phyloP scores from a whole-genome alignment of 2,329 filamentous ascomycete genomes.

The Colletotrichum noveboracense region DNA sequence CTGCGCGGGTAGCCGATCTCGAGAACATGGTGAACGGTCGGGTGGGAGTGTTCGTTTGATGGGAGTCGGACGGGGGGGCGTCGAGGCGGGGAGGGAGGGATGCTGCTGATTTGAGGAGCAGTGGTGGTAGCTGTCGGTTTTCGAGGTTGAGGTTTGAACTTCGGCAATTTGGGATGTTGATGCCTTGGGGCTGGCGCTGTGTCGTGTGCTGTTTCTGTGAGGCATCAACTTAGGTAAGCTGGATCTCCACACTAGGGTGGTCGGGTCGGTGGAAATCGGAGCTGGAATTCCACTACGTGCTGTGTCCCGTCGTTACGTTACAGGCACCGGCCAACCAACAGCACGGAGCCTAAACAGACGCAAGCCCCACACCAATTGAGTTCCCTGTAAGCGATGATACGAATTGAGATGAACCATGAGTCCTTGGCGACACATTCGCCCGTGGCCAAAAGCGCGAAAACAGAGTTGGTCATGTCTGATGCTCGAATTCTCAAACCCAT shows the following conservation, averaged over 20 bases:
- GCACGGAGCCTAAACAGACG: background rate
- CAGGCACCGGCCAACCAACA: background rate
- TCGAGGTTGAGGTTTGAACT: slow-evolving; percentile 36
- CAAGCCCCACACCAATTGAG: background rate
- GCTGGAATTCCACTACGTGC: background rate
- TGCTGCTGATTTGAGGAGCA: slow-evolving; percentile 18
- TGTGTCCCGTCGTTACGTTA: background rate
- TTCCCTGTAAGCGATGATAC: background rate
- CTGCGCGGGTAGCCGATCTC: slow-evolving; percentile 62
- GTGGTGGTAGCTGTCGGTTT: slow-evolving; percentile 26
- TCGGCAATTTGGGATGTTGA: slow-evolving; percentile 48
- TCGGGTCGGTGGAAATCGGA: slow-evolving; percentile 19
- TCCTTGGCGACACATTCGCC: background rate
- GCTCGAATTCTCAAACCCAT: background rate
- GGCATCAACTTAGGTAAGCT: slow-evolving; percentile 39
- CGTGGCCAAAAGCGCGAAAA: background rate
- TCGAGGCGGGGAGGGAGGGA: slow-evolving; percentile 24
- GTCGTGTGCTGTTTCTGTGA: slow-evolving; percentile 23
- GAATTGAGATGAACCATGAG: background rate
- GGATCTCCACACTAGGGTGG: background rate
- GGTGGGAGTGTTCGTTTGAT: slow-evolving; percentile 11
- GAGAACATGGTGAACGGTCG: slow-evolving; percentile 57
- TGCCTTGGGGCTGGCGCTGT: slow-evolving; percentile 35
- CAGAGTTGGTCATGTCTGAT: background rate
- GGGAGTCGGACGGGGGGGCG: slow-evolving; percentile 6